Base-by-base conservation (phyloP, 2,329 filamentous ascomycete species). In the Arthrobotrys conoides region DNA sequence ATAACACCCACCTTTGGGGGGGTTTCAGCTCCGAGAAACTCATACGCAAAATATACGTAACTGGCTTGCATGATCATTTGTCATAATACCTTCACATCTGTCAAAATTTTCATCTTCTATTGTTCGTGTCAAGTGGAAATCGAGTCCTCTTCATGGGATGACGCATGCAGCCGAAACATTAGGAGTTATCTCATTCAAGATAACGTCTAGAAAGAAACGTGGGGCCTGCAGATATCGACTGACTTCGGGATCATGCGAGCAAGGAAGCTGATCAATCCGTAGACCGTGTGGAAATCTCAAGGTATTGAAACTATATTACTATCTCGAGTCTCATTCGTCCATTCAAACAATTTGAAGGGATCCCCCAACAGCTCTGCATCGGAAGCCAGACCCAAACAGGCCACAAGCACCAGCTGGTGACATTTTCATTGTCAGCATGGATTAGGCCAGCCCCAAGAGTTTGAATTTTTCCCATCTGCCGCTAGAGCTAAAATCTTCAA, bases 361-460 rank as follows among this genome's bases (percentile, higher is more conserved):
- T 3, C 33, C 33, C 57, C 20, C 33, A 61, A 41, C 5, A 61
- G 18, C 20, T 44, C 57, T n/a, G 20, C 36, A 44, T n/a, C 57
- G 41, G 14, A 61, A 44, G 9, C 53, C 36, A 24, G 20, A 61
- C 36, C n/a, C 30, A 22, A 59, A 59, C 53, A 59, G 53, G 53
- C 30, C 57, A 61, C 57, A 61, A 61, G 44, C 57, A 61, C 18
- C 36, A 61, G 57, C 36, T 61, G 27, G 33, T 59, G 53, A 59
- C 57, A 27, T 44, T 44, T n/a, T 41, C n/a, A 44, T 61, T 61
- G 57, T 27, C 36, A 27, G 33, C 36, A 41, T 24, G 57, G 36
- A 27, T 44, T 59, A 41, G 33, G 16, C 33, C 30, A 8, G 18
- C 36, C 57, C 33, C 57, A 61, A 61, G 36, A 41, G 18, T 27